phyloP scores from a whole-genome alignment of 2,329 filamentous ascomycete genomes.

The Nemania sp. region DNA sequence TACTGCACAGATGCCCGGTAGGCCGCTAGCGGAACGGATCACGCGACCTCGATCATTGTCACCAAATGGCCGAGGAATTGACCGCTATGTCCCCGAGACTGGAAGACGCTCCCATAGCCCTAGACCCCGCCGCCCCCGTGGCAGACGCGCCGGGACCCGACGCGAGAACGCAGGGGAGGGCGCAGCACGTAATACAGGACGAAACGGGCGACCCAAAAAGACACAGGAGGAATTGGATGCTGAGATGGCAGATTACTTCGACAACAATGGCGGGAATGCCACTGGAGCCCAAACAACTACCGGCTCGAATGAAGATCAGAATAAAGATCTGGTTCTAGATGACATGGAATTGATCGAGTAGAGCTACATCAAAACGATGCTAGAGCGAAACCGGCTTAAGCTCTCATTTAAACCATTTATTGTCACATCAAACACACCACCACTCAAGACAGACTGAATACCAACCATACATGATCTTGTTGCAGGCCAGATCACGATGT shows the following conservation, averaged over 20 bases:
- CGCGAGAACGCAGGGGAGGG: constrained; percentile 46
- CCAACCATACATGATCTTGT: background rate
- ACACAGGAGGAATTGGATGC: constrained; percentile 90
- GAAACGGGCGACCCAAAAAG: constrained; percentile 71
- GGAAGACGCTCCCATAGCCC: constrained; percentile 62
- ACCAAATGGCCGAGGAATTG: constrained; percentile 67
- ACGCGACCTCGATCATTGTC: constrained; percentile 69
- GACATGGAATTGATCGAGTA: constrained; percentile 73
- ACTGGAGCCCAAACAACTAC: constrained; percentile 45
- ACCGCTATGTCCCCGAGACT: constrained; percentile 75
- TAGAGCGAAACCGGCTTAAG: background rate
- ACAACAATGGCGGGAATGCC: constrained; percentile 43
- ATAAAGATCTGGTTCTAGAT: constrained; percentile 44
- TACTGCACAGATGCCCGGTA: constrained; percentile 56
- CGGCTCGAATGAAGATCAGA: constrained; percentile 24
- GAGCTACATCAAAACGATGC: background rate
- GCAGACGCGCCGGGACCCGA: constrained; percentile 49
- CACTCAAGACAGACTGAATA: background rate
- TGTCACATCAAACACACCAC: constrained; percentile 1
- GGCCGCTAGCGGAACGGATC: constrained; percentile 64
- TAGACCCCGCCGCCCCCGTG: constrained; percentile 53
- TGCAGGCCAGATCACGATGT: background rate
- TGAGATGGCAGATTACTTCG: constrained; percentile 97
- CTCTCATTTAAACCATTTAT: constrained; percentile 1
- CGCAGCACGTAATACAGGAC: constrained; percentile 46